phyloP scores from a whole-genome alignment of 345 rosid genomes.

The Lepidium didymum region DNA sequence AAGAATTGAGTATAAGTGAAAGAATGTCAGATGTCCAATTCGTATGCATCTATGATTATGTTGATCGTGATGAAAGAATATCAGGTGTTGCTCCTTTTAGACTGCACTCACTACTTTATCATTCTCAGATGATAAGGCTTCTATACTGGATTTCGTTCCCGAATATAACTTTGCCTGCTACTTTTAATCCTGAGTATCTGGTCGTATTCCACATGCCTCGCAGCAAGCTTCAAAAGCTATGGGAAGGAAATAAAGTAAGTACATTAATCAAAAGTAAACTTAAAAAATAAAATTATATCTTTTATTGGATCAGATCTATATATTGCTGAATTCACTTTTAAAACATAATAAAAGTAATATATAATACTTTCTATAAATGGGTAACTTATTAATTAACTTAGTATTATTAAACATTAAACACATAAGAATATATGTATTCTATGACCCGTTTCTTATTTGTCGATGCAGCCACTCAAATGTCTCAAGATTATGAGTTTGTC shows the following conservation, averaged over 20 bases:
- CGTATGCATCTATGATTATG: background rate
- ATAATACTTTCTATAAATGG: no score
- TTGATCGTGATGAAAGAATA: no score
- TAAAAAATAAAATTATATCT: background rate
- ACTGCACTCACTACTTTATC: background rate
- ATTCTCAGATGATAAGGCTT: background rate
- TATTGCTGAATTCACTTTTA: no score
- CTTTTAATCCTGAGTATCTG: background rate
- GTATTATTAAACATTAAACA: no score
- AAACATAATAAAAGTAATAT: no score
- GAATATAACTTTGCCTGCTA: background rate
- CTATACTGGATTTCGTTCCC: background rate
- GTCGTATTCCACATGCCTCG: background rate
- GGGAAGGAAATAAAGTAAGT: conserved; percentile 11
- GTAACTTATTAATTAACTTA: no score
- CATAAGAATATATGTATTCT: no score
- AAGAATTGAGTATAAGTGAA: no score
- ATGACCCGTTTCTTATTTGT: background rate
- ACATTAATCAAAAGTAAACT: background rate
- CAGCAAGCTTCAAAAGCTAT: conserved; percentile 9
- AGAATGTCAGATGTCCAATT: background rate
- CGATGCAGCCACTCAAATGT: background rate
- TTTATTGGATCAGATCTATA: no score
- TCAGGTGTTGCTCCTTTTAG: no score
- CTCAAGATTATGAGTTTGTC: conserved; percentile 1